Base-by-base conservation (phyloP, 73 alveolate genomes). In the Diophrys sp. region DNA sequence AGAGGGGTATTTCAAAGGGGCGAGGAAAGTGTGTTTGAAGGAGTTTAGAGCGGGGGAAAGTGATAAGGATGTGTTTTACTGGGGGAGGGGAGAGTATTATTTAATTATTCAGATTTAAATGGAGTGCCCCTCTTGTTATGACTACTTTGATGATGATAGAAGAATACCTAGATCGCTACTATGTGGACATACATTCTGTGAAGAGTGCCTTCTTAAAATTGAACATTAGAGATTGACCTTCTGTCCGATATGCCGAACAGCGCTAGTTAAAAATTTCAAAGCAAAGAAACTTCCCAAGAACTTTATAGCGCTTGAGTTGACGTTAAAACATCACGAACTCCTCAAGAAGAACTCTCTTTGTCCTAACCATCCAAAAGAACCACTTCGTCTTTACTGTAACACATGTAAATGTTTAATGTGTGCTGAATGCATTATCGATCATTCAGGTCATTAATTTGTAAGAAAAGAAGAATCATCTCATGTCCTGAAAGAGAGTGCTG, bases 151-250 rank as follows among this genome's bases (percentile, higher is more conserved):
- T 62, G 93, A 74, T n/a, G 54, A 71, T 0, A 34, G 30, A 23
- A 70, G 93, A 33, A 90, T 89, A 54, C 96, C 97, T 23, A 55
- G 96, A 25, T 86, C 89, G 78, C 88, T 92, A 2, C 69, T 57
- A 23, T 92, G 97, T 54, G 97, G 97, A 26, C 97, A 92, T 74
- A 92, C 97, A n/a, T 92, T 89, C 74, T 92, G 97, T 71, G 95
- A 90, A 74, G 87, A 89, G 30, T 92, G 97, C 77, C 85, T 92
- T 28, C 84, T 79, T 26, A 75, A 77, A 27, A 82, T 92, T 18
- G 86, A 77, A 33, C 77, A 89, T 29, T 54, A 89, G 30, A 82
- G 77, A 55, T 67, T 83, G 34, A 73, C 84, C n/a, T 80, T 66
- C 56, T 92, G 98, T 74, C 96, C 96, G n/a, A 79, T 92, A 2